Conservation (phyloP, 2,329 filamentous ascomycete genomes). For the Colletotrichum graminicola region DNA sequence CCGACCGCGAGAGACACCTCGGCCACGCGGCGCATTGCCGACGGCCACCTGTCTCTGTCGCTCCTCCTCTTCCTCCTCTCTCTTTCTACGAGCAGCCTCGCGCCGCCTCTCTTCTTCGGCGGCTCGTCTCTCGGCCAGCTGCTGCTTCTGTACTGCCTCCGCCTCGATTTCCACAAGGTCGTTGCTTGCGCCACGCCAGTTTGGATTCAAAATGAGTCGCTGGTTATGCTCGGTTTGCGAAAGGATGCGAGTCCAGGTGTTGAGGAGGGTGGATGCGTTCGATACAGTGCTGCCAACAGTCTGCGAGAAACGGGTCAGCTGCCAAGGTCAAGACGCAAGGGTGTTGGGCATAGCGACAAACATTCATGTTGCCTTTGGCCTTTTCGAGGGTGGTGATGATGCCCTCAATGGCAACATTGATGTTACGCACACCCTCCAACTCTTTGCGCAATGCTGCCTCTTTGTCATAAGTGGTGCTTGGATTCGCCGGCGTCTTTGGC, state of each 20-base stretch:
- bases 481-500: slow-evolving; percentile 57
- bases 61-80: slow-evolving; percentile 70
- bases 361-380: slow-evolving; percentile 82
- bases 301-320: slow-evolving; percentile 54
- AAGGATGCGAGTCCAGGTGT: slow-evolving; percentile 95
- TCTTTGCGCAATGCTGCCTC: slow-evolving; percentile 83
- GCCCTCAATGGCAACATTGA: slow-evolving; percentile 89
- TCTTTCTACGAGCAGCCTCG: slow-evolving; percentile 75
- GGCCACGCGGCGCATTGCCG: slow-evolving; percentile 38
- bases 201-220: slow-evolving; percentile 86
- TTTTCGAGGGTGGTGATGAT: slow-evolving; percentile 79
- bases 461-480: slow-evolving; percentile 67
- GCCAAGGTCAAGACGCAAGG: slow-evolving; percentile 16
- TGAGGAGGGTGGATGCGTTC: slow-evolving; percentile 89
- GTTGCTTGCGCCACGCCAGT: slow-evolving; percentile 89
- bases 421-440: slow-evolving; percentile 83
- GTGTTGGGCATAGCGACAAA: slow-evolving; percentile 53
- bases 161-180: slow-evolving; percentile 89
- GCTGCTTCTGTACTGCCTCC: slow-evolving; percentile 79
- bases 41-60: slow-evolving; percentile 55
- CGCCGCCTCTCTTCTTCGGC: slow-evolving; percentile 83
- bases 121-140: slow-evolving; percentile 81
- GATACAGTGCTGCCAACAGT: slow-evolving; percentile 88
- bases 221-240: slow-evolving; percentile 99
- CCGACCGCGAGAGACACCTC: slow-evolving; percentile 34